phyloP scores from a whole-genome alignment of 139 green algal species.

The Ulvella scutata region DNA sequence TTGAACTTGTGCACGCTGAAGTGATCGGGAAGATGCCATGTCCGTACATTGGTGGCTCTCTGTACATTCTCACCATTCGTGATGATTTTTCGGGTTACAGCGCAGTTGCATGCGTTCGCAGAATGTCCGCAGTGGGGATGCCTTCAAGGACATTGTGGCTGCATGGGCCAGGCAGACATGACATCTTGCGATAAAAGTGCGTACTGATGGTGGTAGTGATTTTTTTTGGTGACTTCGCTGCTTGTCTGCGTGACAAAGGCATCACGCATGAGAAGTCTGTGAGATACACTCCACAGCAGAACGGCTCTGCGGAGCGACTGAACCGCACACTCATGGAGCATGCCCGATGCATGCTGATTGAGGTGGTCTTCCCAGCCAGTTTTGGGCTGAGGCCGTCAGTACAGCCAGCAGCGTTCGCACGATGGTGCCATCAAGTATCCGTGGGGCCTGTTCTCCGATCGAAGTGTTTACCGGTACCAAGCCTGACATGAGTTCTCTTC shows the following conservation, averaged over 20 bases:
- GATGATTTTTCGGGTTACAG: slow-evolving; percentile 5
- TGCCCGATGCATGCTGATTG: slow-evolving; percentile 7
- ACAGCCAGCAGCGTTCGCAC: background rate
- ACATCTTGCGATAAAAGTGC: background rate
- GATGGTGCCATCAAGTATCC: background rate
- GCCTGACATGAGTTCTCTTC: background rate
- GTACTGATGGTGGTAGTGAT: background rate
- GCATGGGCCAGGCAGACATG: background rate
- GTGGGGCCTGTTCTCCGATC: background rate
- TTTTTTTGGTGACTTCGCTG: background rate
- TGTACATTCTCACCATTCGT: slow-evolving; percentile 7
- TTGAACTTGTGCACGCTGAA: slow-evolving; percentile 11
- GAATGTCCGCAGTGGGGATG: background rate
- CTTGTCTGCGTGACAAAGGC: background rate
- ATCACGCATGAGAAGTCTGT: background rate
- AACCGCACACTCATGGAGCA: slow-evolving; percentile 12
- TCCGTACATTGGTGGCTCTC: background rate
- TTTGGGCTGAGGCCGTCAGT: background rate
- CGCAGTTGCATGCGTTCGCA: background rate
- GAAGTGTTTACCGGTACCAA: background rate
- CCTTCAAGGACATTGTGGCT: background rate
- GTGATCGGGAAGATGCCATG: background rate
- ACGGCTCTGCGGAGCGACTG: slow-evolving; percentile 8
- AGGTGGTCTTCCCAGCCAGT: background rate
- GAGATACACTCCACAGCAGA: background rate